Percentiles rank a stretch among this genome's conserved stretches.
Evolutionary conservation across 225 moss, liverwort and hornwort genomes (phyloP).

Genomic region (Anthoceros angustus): DNA sequence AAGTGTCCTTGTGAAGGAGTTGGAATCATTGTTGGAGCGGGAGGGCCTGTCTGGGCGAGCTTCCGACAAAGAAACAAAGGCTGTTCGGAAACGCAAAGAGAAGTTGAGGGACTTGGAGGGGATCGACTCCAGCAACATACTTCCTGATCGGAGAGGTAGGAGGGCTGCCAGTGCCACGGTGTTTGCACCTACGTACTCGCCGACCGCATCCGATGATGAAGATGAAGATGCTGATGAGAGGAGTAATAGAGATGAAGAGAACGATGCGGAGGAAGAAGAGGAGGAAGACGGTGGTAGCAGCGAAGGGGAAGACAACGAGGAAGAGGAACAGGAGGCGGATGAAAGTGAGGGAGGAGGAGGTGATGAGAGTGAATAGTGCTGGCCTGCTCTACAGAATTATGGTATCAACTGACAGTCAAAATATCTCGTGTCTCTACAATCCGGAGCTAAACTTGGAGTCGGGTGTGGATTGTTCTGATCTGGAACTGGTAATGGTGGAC

Average conservation of each 20-base stretch:
- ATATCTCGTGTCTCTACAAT: no score
- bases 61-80: slow-evolving; percentile 57
- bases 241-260: slow-evolving; percentile 21
- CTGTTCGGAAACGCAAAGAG: slow-evolving; percentile 41
- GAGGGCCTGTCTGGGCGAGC: slow-evolving; percentile 61
- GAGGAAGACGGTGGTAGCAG: not conserved
- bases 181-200: slow-evolving; percentile 25
- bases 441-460: no score
- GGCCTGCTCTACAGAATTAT: not conserved
- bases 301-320: not conserved
- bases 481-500: no score
- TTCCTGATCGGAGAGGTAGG: slow-evolving; percentile 65
- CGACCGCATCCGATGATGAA: not conserved
- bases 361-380: not conserved
- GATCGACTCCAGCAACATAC: slow-evolving; percentile 82
- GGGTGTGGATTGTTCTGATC: no score
- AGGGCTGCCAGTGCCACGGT: slow-evolving; percentile 34
- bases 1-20: slow-evolving; percentile 40
- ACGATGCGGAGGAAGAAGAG: not conserved
- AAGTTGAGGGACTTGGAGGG: slow-evolving; percentile 87
- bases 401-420: no score
- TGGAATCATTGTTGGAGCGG: slow-evolving; percentile 53
- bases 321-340: not conserved
- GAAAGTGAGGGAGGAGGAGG: not conserved
- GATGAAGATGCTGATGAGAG: slow-evolving; percentile 18